Base-by-base conservation (phyloP, 495 filamentous ascomycete genomes). In the Tuber melanosporum region DNA sequence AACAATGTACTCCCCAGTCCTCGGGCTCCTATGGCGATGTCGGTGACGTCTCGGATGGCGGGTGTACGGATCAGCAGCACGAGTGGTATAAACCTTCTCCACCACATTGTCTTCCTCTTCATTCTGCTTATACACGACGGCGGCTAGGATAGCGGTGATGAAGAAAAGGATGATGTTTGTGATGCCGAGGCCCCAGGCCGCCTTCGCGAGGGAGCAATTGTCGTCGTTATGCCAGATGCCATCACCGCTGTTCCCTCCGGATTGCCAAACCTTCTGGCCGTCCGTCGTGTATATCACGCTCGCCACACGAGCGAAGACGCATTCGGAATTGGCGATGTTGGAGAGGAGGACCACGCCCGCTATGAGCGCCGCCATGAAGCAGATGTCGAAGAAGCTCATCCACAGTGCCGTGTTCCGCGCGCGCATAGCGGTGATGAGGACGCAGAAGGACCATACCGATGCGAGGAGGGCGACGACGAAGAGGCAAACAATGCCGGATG, bases 401-500 rank as follows among this genome's bases (percentile, higher is more conserved):
- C 82, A 83, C 41, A 80, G 70, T 7, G 82, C 82, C 22, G 82
- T 83, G n/a, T 83, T 83, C 39, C 70, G 71, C 26, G 82, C 82
- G 26, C 79, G 82, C 2, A 78, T n/a, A 10, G 80, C 73, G 26
- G 79, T 74, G 57, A 83, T 70, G 39, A 83, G 76, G 52, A 82
- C 57, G 42, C 82, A 80, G 70, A 83, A 77, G 10, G 82, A 72
- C 82, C 82, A 83, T 26, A 82, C 72, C 39, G 79, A 82, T n/a
- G 79, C 77, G 41, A 83, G 82, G 44, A 83, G 73, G n/a, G 79
- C 73, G 62, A 82, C 74, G 20, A 83, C 71, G 71, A 83, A 83
- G 71, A 82, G 82, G 57, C 49, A 73, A 57, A 82, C 70, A 22
- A 83, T 73, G 46, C 45, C 62, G 32, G 71, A 72, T 15, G 82